Percentiles rank a stretch among this genome's conserved stretches.
Conservation (phyloP, 2,329 filamentous ascomycete genomes). For the Graphilbum sp. region DNA sequence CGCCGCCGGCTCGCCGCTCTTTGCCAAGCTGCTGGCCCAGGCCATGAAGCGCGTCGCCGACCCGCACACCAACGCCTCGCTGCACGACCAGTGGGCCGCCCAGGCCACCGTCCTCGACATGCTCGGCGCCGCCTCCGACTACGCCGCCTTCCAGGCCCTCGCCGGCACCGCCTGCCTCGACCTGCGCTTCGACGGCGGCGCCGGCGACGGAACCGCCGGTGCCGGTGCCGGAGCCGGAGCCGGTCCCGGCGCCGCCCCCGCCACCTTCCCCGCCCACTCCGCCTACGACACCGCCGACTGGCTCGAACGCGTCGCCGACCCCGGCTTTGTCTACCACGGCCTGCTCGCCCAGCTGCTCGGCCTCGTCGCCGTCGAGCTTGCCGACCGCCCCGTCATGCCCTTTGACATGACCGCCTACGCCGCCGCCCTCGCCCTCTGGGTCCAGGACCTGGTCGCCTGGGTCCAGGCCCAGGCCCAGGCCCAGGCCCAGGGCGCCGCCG, state of each 20-base stretch:
- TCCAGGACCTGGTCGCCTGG: slow-evolving; percentile 13
- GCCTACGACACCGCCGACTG: slow-evolving; percentile 85
- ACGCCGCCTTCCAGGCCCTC: slow-evolving; percentile 79
- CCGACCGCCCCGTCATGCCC: slow-evolving; percentile 65
- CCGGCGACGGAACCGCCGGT: no score
- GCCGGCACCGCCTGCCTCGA: slow-evolving; percentile 80
- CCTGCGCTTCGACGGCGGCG: slow-evolving; percentile 44
- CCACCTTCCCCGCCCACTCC: slow-evolving; percentile 47
- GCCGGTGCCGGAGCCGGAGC: no score
- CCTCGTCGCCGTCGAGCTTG: slow-evolving; percentile 69
- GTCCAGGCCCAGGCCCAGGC: slow-evolving; percentile 28
- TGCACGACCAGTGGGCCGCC: slow-evolving; percentile 63
- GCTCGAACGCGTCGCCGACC: slow-evolving; percentile 68
- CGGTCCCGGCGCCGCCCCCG: no score
- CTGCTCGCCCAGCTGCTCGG: slow-evolving; percentile 65
- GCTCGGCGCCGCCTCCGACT: slow-evolving; percentile 64
- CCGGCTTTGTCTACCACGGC: slow-evolving; percentile 65
- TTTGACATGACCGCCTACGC: slow-evolving; percentile 69
- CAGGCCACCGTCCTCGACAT: slow-evolving; percentile 44
- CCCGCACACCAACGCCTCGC: slow-evolving; percentile 51
- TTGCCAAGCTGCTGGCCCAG: slow-evolving; percentile 53
- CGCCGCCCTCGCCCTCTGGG: slow-evolving; percentile 46
- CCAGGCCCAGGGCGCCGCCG: slow-evolving; percentile 15
- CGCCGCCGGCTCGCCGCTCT: slow-evolving; percentile 67
- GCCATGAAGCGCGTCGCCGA: slow-evolving; percentile 62